These are phyloP conservation scores for Moesziomyces aphidis DNA, from an alignment of 1,284 basidiomycete species.

Conservation along the genomic window DNA sequence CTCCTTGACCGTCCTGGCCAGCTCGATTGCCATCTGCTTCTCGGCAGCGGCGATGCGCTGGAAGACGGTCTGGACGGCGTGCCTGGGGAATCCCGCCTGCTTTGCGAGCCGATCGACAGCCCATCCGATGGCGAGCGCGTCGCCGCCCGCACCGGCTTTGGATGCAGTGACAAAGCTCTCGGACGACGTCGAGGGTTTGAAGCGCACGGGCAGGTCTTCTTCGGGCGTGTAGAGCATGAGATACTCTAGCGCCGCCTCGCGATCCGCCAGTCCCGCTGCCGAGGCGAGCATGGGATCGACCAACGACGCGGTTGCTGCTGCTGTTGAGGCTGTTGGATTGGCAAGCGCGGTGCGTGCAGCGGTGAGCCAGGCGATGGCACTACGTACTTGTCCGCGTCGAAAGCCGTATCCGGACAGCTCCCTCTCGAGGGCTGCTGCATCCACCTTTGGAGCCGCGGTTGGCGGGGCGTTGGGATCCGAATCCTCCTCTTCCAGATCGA, in stretches of 20 bases:
- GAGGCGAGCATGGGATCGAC: constrained; percentile 56
- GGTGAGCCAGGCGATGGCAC: constrained; percentile 57
- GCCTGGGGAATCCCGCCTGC: constrained; percentile 83
- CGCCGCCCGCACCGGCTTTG: constrained; percentile 72
- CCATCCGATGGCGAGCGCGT: constrained; percentile 79
- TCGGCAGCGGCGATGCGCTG: constrained; percentile 21
- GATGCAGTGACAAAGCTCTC: constrained; percentile 75
- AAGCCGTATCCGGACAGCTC: constrained; percentile 63
- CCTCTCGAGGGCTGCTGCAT: constrained; percentile 40
- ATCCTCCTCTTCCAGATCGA: constrained; percentile 41
- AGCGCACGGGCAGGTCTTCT: constrained; percentile 76
- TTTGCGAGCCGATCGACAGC: constrained; percentile 83
- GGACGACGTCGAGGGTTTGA: constrained; percentile 74
- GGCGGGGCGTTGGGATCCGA: constrained; percentile 9
- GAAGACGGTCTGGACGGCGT: constrained; percentile 76
- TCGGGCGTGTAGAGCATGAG: constrained; percentile 80
- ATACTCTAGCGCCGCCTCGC: constrained; percentile 79
- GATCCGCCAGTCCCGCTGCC: constrained; percentile 58
- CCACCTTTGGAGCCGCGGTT: constrained; percentile 19
- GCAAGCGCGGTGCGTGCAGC: constrained; percentile 49
- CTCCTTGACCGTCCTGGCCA: constrained; percentile 31
- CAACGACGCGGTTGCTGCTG: constrained; percentile 10
- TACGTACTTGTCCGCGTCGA: constrained; percentile 58
- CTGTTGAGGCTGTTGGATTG: constrained; percentile 8
- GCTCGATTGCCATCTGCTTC: constrained; percentile 7